Conservation (phyloP, 2,329 filamentous ascomycete genomes). For the Fusarium robinianum region DNA sequence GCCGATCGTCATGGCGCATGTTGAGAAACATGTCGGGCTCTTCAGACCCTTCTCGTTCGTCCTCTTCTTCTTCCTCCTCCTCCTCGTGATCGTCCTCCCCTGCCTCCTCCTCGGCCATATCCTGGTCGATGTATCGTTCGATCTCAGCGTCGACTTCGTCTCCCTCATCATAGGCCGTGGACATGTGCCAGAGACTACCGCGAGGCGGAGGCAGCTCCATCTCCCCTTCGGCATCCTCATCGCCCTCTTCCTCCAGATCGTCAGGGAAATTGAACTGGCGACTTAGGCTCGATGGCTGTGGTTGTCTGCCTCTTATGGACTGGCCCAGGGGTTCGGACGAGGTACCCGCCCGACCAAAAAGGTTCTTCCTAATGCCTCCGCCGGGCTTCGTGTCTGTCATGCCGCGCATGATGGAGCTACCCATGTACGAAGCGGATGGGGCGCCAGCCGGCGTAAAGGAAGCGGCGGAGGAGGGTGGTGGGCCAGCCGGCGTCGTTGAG, state of each 20-base stretch:
- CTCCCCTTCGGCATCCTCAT: constrained; percentile 43
- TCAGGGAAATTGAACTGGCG: constrained; percentile 43
- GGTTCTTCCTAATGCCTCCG: constrained; percentile 41
- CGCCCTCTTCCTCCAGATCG: constrained; percentile 37
- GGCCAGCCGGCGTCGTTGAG: constrained; percentile 58
- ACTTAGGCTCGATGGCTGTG: constrained; percentile 58
- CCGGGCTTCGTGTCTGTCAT: constrained; percentile 46
- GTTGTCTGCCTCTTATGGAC: constrained; percentile 49
- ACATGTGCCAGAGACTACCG: constrained; percentile 42
- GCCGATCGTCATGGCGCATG: constrained; percentile 49
- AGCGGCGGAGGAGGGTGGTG: constrained; percentile 55
- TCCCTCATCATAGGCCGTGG: constrained; percentile 33
- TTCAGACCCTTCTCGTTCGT: constrained; percentile 48
- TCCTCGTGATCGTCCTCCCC: constrained; percentile 42
- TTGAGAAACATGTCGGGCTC: constrained; percentile 56
- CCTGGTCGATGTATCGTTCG: constrained; percentile 42
- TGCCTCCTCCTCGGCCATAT: constrained; percentile 47
- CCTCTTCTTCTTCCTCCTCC: constrained; percentile 47
- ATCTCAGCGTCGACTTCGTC: constrained; percentile 44
- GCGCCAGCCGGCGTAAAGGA: constrained; percentile 62
- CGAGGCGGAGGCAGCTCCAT: constrained; percentile 40
- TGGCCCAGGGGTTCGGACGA: constrained; percentile 53
- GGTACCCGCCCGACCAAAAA: constrained; percentile 45
- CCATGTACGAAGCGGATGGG: constrained; percentile 58
- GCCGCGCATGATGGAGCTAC: constrained; percentile 57